phyloP scores from a whole-genome alignment of 2,329 filamentous ascomycete species.

The Hypoxylon sp. region DNA sequence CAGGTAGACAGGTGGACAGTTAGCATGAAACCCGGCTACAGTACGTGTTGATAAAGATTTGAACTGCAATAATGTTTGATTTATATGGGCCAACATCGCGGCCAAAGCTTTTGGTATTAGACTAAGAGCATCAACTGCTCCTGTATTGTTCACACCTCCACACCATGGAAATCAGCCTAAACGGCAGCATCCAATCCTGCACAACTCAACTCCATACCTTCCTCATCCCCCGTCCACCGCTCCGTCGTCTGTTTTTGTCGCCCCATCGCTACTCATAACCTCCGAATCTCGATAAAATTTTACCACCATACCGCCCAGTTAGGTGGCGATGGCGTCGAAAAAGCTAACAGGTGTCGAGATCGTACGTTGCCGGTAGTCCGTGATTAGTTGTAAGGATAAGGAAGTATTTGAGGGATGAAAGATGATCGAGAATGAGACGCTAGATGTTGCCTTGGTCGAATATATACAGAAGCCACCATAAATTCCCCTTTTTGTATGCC shows the following conservation, averaged over 20 bases:
- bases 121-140: slow-evolving; percentile 10
- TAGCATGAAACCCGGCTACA: neutral
- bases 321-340: neutral
- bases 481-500: slow-evolving; percentile 19
- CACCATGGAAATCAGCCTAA: slow-evolving; percentile 8
- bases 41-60: neutral
- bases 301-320: neutral
- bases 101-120: slow-evolving; percentile 14
- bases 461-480: slow-evolving; percentile 33
- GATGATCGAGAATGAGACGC: slow-evolving; percentile 10
- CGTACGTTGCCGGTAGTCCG: slow-evolving; percentile 5
- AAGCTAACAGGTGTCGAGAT: slow-evolving; percentile 3
- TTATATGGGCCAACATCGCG: slow-evolving; percentile 7
- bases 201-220: slow-evolving; percentile 10
- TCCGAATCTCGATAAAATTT: slow-evolving; percentile 4
- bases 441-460: slow-evolving; percentile 22
- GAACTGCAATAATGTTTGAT: slow-evolving; percentile 19
- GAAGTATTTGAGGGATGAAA: slow-evolving; percentile 16
- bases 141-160: slow-evolving; percentile 1
- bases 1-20: too few species aligned
- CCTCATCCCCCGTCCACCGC: slow-evolving; percentile 1
- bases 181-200: slow-evolving; percentile 8
- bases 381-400: slow-evolving; percentile 25
- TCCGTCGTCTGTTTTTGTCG: slow-evolving; percentile 2
- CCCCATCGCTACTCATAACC: neutral